These are phyloP conservation scores for Senna siamea DNA, from an alignment of 306 rosid genomes.

Conservation along the genomic window DNA sequence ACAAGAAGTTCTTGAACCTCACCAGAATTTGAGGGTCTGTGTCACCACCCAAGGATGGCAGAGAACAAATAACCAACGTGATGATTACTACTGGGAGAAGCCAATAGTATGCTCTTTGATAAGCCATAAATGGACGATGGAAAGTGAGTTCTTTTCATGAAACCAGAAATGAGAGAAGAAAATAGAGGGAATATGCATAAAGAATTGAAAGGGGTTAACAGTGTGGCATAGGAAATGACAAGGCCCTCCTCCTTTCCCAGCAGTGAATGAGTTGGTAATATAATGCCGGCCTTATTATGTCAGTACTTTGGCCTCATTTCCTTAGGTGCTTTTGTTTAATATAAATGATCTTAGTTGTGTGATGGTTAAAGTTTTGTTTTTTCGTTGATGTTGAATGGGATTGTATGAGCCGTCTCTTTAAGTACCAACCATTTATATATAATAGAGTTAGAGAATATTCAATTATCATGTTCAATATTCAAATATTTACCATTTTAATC, in stretches of 20 bases:
- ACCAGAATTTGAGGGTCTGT: slow-evolving; percentile 38
- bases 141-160: not conserved
- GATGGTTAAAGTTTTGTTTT: slow-evolving; percentile 33
- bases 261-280: slow-evolving; percentile 49
- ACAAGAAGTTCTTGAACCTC: slow-evolving; percentile 54
- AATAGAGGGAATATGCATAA: not conserved
- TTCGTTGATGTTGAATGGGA: slow-evolving; percentile 23
- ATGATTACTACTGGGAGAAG: slow-evolving; percentile 26
- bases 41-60: slow-evolving; percentile 37
- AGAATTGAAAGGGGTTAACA: not conserved
- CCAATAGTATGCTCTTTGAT: not conserved
- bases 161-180: not conserved
- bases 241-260: slow-evolving; percentile 32
- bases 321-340: slow-evolving; percentile 14
- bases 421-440: no score
- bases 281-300: slow-evolving; percentile 45
- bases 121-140: slow-evolving; percentile 32
- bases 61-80: slow-evolving; percentile 17
- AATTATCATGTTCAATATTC: no score
- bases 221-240: slow-evolving; percentile 33
- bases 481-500: no score
- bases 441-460: no score
- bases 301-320: slow-evolving; percentile 24
- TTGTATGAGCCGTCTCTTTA: no score
- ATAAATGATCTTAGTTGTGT: slow-evolving; percentile 17